Percentiles rank a stretch among this genome's conserved stretches.
These are phyloP conservation scores for Talaromyces adpressus DNA, from an alignment of 495 filamentous ascomycete genomes.

Conservation along the genomic window DNA sequence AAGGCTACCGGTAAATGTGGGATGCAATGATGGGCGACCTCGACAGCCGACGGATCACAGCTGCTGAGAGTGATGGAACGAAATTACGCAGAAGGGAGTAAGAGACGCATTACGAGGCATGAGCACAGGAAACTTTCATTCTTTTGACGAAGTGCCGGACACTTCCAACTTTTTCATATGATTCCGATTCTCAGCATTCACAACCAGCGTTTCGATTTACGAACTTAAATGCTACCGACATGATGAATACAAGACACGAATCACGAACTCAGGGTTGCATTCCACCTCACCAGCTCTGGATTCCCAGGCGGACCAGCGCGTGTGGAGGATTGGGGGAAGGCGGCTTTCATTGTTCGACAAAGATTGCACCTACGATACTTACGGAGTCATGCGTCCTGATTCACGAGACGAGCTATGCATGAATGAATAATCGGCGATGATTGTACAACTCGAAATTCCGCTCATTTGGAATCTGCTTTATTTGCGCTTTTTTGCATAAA, in stretches of 20 bases:
- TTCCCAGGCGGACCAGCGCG: conserved; percentile 3
- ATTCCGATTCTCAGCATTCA: conserved; percentile 3
- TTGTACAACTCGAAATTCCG: conserved; percentile 1
- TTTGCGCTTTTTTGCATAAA: conserved; percentile 14
- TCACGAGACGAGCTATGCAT: conserved; percentile 7
- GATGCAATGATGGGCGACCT: not conserved
- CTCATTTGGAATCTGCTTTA: conserved; percentile 4
- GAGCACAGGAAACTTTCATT: conserved; percentile 2
- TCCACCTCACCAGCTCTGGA: not conserved
- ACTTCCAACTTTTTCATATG: not conserved
- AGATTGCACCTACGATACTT: not conserved
- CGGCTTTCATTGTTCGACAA: not conserved
- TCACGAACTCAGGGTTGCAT: not conserved
- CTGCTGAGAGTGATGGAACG: not conserved
- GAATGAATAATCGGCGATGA: conserved; percentile 1
- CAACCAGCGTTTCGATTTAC: not conserved
- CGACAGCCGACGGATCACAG: not conserved
- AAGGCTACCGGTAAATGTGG: conserved; percentile 7
- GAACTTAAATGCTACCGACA: not conserved
- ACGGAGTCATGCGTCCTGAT: conserved; percentile 1
- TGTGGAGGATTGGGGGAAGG: conserved; percentile 1
- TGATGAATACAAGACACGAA: not conserved
- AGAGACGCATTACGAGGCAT: conserved; percentile 5
- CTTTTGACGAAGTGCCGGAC: conserved; percentile 1
- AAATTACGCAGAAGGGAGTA: not conserved